phyloP scores from a whole-genome alignment of 768 basidiomycete genomes.

The Naganishia vishniacii region DNA sequence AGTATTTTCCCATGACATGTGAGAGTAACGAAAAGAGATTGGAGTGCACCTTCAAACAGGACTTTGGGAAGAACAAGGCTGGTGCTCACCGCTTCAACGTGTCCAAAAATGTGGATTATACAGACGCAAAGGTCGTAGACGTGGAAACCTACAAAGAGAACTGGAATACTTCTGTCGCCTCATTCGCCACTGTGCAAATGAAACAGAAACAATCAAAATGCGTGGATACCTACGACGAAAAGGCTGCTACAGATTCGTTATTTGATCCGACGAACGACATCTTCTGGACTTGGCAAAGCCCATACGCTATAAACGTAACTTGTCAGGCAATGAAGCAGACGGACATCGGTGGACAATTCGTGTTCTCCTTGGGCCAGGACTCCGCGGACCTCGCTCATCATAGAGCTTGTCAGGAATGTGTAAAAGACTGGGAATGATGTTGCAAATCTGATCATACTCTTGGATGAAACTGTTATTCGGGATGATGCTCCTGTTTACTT shows the following conservation, averaged over 20 bases:
- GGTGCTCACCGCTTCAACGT: no score
- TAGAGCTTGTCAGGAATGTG: background rate
- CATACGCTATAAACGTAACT: background rate
- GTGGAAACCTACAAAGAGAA: no score
- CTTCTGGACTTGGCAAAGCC: slow-evolving; percentile 4
- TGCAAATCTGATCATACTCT: background rate
- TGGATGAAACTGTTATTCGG: no score
- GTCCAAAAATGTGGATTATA: no score
- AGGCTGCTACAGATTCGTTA: background rate
- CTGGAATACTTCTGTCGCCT: no score
- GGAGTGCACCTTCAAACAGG: background rate
- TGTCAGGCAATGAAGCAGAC: background rate
- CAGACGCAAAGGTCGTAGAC: no score
- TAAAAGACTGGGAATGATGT: background rate
- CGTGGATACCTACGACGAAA: background rate
- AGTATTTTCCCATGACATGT: background rate
- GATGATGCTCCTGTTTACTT: no score
- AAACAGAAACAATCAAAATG: background rate
- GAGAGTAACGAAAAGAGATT: background rate
- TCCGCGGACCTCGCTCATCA: background rate
- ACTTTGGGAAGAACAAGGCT: background rate
- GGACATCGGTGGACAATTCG: slow-evolving; percentile 1
- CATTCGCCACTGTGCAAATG: background rate
- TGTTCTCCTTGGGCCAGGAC: slow-evolving; percentile 3
- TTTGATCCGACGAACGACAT: background rate